phyloP scores from a whole-genome alignment of 31 red algal species.

The Pterothamnion heteromorphum region DNA sequence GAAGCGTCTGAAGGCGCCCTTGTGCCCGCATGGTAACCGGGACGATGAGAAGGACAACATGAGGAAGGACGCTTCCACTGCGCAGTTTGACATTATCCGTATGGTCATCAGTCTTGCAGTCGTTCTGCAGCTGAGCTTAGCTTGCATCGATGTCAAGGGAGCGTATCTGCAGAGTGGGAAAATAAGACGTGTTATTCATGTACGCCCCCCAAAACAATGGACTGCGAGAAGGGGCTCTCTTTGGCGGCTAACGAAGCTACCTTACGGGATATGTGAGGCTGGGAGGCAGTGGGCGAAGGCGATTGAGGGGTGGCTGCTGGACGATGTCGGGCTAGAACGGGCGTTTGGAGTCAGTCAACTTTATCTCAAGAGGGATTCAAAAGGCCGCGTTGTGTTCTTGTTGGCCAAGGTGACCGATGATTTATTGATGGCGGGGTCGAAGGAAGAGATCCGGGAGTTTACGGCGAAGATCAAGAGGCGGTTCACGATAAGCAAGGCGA shows the following conservation, averaged over 20 bases:
- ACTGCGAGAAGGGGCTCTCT: neutral
- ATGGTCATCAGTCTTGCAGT: neutral
- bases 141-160: constrained; percentile 14
- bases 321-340: neutral
- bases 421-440: neutral
- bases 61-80: constrained; percentile 20
- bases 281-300: neutral
- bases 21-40: constrained; percentile 40
- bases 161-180: constrained; percentile 41
- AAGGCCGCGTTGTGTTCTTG: neutral
- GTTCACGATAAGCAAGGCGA: neutral
- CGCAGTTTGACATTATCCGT: constrained; percentile 45
- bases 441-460: neutral
- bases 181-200: constrained; percentile 23
- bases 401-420: constrained; percentile 35
- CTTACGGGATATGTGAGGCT: constrained; percentile 38
- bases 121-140: neutral
- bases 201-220: neutral
- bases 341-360: constrained; percentile 15
- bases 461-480: neutral
- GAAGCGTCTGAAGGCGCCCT: neutral
- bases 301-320: constrained; percentile 3
- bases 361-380: neutral
- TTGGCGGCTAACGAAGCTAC: constrained; percentile 17
- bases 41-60: constrained; percentile 19